Conservation (phyloP, 345 rosid genomes). For the Moricandia moricandioides region DNA sequence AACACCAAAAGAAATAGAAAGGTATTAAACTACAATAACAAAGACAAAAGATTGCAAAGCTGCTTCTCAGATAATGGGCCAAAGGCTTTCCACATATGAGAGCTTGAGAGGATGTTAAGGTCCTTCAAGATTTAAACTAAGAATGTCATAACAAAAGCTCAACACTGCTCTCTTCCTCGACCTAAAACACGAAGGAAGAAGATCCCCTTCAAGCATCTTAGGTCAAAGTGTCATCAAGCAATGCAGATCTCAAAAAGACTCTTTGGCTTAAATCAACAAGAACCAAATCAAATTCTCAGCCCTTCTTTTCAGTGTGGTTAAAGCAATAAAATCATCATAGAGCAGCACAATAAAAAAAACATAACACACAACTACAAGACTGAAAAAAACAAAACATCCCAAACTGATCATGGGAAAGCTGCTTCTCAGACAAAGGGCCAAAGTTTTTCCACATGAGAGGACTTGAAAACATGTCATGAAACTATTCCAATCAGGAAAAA, state of each 20-base stretch:
- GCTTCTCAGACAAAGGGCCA: slow-evolving; percentile 40
- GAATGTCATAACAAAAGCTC: not conserved
- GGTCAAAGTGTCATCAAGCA: slow-evolving; percentile 20
- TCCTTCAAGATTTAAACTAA: slow-evolving; percentile 24
- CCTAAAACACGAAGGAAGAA: slow-evolving; percentile 13
- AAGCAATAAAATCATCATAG: slow-evolving; percentile 34
- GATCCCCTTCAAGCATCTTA: slow-evolving; percentile 22
- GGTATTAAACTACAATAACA: not conserved
- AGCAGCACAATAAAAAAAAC: not conserved
- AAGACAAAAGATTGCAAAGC: not conserved
- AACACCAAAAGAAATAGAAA: not conserved
- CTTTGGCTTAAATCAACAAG: slow-evolving; percentile 6
- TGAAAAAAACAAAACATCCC: not conserved
- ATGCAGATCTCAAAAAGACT: slow-evolving; percentile 2
- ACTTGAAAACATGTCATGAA: not conserved
- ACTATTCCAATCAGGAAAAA: slow-evolving; percentile 15
- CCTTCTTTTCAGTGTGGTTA: slow-evolving; percentile 35
- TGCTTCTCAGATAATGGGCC: slow-evolving; percentile 32
- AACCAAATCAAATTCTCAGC: slow-evolving; percentile 6
- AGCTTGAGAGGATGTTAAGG: not conserved
- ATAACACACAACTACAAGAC: not conserved
- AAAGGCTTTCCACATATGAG: slow-evolving; percentile 21
- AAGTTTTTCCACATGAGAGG: slow-evolving; percentile 28
- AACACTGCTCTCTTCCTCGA: slow-evolving; percentile 1
- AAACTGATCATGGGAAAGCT: not conserved